Conservation (phyloP, 345 rosid genomes). For the Bruguiera gymnorhiza region DNA sequence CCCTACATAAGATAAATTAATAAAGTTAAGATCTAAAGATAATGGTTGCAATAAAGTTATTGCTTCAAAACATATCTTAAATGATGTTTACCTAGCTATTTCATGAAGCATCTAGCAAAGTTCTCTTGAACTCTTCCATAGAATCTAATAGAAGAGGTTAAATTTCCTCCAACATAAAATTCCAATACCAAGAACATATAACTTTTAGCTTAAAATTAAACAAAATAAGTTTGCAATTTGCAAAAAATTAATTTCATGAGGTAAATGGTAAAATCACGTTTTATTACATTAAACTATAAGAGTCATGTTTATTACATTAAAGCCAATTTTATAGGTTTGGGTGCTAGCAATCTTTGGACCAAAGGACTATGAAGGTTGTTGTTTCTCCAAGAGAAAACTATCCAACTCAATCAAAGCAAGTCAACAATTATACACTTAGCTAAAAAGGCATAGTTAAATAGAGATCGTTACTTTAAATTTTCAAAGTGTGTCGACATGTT, state of each 20-base stretch:
- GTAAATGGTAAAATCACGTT: not conserved
- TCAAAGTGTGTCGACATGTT: no score
- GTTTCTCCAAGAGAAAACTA: no score
- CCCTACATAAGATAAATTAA: conserved; percentile 34
- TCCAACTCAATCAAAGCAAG: no score
- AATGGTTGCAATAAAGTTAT: not conserved
- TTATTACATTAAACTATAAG: no score
- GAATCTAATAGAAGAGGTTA: conserved; percentile 44
- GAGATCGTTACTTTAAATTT: no score
- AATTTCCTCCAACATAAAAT: conserved; percentile 56
- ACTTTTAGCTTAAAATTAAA: conserved; percentile 38
- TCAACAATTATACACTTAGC: no score
- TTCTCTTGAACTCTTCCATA: conserved; percentile 54
- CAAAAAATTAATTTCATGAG: not conserved
- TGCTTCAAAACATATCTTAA: not conserved
- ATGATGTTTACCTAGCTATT: conserved; percentile 53
- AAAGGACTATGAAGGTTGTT: no score
- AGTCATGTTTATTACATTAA: no score
- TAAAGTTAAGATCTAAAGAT: not conserved
- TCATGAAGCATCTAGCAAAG: conserved; percentile 50
- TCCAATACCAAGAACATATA: conserved; percentile 49
- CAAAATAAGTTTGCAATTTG: conserved; percentile 7
- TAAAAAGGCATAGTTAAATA: no score
- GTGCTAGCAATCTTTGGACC: no score
- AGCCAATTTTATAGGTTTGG: no score